phyloP scores from a whole-genome alignment of 2,329 filamentous ascomycete genomes.

The Pyrenochaeta sp. region DNA sequence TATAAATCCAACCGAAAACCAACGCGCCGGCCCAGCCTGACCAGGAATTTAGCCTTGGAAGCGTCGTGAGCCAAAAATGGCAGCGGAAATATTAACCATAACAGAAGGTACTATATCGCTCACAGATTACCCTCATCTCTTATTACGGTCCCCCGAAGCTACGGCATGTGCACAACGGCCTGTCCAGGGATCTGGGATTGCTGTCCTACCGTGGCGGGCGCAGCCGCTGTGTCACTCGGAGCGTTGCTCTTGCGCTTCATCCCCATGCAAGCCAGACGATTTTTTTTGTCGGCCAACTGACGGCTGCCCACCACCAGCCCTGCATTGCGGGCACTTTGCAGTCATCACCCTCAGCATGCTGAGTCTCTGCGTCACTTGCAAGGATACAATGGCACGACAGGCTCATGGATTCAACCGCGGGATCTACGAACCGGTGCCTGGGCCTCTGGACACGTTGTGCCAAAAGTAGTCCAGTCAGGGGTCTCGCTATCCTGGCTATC shows the following conservation, averaged over 20 bases:
- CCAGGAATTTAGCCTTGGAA: constrained; percentile 40
- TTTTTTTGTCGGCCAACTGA: constrained; percentile 6
- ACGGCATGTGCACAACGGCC: constrained; percentile 28
- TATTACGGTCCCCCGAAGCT: constrained; percentile 38
- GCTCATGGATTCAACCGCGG: constrained; percentile 45
- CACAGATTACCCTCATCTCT: constrained; percentile 46
- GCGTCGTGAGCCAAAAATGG: constrained; percentile 42
- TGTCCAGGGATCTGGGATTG: constrained; percentile 26
- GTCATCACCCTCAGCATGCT: neutral
- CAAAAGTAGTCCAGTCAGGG: constrained; percentile 43
- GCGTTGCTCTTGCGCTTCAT: constrained; percentile 5
- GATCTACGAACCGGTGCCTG: constrained; percentile 51
- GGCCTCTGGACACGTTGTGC: constrained; percentile 46
- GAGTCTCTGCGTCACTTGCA: constrained; percentile 14
- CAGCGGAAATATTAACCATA: constrained; percentile 47
- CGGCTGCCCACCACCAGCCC: constrained; percentile 11
- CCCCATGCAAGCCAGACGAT: constrained; percentile 8
- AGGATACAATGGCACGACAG: constrained; percentile 20
- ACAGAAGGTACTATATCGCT: constrained; percentile 40
- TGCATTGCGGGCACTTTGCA: constrained; percentile 12
- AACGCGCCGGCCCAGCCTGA: constrained; percentile 30
- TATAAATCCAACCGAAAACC: constrained; percentile 27
- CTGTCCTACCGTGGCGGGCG: constrained; percentile 25
- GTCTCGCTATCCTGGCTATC: constrained; percentile 23
- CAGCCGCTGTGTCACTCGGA: constrained; percentile 26